Percentiles rank a stretch among this genome's conserved stretches.
phyloP scores from a whole-genome alignment of 768 basidiomycete species.

The Lepiota subincarnata region DNA sequence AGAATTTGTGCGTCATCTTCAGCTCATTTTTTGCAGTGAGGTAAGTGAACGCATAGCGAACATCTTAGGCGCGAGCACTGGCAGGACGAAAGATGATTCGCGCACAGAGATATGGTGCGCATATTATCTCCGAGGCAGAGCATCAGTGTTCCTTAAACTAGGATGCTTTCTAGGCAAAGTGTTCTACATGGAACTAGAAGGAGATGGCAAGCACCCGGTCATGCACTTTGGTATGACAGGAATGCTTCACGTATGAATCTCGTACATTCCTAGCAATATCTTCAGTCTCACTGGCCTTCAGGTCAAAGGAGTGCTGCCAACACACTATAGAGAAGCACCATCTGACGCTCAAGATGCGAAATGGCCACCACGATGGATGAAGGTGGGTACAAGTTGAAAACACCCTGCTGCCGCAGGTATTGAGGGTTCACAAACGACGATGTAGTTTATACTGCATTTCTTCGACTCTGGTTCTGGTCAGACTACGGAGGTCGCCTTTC shows the following conservation, averaged over 20 bases:
- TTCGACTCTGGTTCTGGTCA: constrained; percentile 30
- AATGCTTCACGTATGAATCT: constrained; percentile 53
- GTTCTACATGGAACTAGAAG: constrained; percentile 65
- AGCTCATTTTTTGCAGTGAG: no score
- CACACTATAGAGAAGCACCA: constrained; percentile 46
- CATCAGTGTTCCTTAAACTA: not conserved
- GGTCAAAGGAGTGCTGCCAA: constrained; percentile 47
- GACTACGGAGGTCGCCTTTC: constrained; percentile 57
- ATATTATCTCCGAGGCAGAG: not conserved
- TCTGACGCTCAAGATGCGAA: constrained; percentile 31
- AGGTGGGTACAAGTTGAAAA: constrained; percentile 37
- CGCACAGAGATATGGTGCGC: constrained; percentile 52
- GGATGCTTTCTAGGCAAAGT: constrained; percentile 42
- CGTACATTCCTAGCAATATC: constrained; percentile 15
- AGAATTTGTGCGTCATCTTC: constrained; percentile 53
- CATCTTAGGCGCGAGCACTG: constrained; percentile 48
- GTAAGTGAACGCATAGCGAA: not conserved
- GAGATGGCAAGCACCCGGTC: constrained; percentile 58
- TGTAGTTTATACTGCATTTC: constrained; percentile 64
- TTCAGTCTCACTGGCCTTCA: constrained; percentile 4
- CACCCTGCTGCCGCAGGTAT: no score
- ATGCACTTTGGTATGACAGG: constrained; percentile 87
- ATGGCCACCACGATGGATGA: constrained; percentile 69
- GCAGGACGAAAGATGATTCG: constrained; percentile 41
- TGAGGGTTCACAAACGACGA: not conserved